Base-by-base conservation (phyloP, 2,329 filamentous ascomycete genomes). In the Colletotrichum sp. region DNA sequence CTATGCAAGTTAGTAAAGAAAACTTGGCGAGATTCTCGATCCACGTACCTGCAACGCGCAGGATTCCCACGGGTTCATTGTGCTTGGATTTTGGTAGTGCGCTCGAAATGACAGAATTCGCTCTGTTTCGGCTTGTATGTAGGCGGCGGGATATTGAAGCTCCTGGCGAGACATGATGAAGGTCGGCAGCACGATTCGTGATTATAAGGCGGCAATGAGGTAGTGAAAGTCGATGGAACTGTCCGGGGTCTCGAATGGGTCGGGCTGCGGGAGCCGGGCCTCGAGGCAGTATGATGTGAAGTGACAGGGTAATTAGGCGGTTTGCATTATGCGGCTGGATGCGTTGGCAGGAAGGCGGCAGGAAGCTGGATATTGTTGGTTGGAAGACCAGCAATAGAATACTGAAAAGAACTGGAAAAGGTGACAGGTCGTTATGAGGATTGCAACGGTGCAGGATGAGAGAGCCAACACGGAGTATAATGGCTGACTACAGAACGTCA, bases 21-120 rank as follows among this genome's bases (percentile, higher is more conserved):
- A 8, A 4, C 3, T 6, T 13, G 9, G 16, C 15, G 15, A 16
- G 9, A 6, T 4, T 6, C 10, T 21, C 3, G 10, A 3, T 5
- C n/a, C 9, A 66, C 71, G 68, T 78, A 87, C 86, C 26, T 82
- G 76, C 18, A 85, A 68, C n/a, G 84, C 84, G 28, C 79, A 80
- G 7, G 69, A 65, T 76, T 85, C 84, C 84, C 84, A 85, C 1
- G 82, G 76, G 67, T 85, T 85, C 79, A 84, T 80, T 26, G 73
- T 78, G 15, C 77, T 32, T 16, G 70, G 6, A 8, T 16, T 24
- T 32, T 69, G 66, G 36, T 76, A 73, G 10, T 76, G 70, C 13
- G 75, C 12, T 10, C 73, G 69, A 70, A 78, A 56, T 66, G 73
- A 76, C 21, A 77, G 73, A 58, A 66, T 34, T 12, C 61, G 52